phyloP scores from a whole-genome alignment of 2,329 filamentous ascomycete genomes.

The Sporothrix variecibatus region DNA sequence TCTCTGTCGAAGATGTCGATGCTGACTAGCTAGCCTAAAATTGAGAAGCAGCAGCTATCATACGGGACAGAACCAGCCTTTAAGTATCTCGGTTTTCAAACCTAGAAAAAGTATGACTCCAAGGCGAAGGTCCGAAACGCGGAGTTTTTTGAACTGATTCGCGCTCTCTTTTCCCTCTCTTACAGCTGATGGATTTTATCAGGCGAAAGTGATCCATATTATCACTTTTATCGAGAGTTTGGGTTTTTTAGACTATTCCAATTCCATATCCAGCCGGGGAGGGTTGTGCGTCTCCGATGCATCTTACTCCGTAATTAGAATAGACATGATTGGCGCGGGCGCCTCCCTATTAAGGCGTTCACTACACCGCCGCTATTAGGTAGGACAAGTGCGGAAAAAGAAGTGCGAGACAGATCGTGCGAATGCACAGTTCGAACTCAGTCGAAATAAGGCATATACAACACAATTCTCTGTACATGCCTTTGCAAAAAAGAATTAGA shows the following conservation, averaged over 20 bases:
- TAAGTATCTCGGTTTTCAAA: not conserved
- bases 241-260: not conserved
- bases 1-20: not conserved
- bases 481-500: too few species aligned
- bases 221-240: not conserved
- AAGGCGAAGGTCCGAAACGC: not conserved
- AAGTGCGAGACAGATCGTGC: not conserved
- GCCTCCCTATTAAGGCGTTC: not conserved
- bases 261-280: conserved; percentile 20
- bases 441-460: too few species aligned
- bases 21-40: not conserved
- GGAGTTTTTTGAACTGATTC: not conserved
- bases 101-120: not conserved
- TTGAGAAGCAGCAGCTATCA: not conserved
- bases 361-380: not conserved
- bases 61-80: not conserved
- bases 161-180: not conserved
- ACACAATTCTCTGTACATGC: too few species aligned
- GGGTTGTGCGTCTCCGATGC: conserved; percentile 14
- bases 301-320: conserved; percentile 16
- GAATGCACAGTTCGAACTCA: too few species aligned
- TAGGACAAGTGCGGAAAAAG: not conserved
- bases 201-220: not conserved
- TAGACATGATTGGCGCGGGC: conserved; percentile 24
- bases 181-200: not conserved